phyloP scores from a whole-genome alignment of 768 basidiomycete genomes.

The Aureoboletus auriporus region DNA sequence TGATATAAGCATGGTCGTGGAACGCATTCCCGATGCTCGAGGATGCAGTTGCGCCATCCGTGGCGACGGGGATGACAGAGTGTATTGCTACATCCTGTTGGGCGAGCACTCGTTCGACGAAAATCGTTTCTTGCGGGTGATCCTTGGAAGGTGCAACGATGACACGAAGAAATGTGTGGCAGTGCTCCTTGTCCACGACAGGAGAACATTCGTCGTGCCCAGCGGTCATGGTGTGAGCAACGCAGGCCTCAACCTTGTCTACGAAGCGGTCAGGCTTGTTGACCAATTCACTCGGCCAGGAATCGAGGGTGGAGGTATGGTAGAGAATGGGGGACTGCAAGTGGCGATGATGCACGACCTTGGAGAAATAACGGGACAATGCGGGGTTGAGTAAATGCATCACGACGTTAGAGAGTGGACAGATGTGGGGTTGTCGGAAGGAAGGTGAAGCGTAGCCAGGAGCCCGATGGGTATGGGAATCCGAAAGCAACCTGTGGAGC shows the following conservation, averaged over 20 bases:
- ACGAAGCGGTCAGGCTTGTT: conserved; percentile 7
- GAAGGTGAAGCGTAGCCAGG: too few relatives aligned
- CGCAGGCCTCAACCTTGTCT: conserved; percentile 4
- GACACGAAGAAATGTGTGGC: conserved; percentile 7
- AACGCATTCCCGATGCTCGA: too few relatives aligned
- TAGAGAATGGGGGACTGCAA: background rate
- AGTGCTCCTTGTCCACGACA: conserved; percentile 3
- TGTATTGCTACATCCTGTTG: background rate
- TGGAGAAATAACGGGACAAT: conserved; percentile 7
- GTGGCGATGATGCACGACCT: conserved; percentile 4
- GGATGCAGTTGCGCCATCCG: background rate
- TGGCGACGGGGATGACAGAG: conserved; percentile 5
- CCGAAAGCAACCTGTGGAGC: too few relatives aligned
- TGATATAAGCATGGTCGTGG: conserved; percentile 13
- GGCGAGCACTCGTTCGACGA: conserved; percentile 8
- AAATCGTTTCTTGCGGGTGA: conserved; percentile 5
- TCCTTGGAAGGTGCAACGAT: conserved; percentile 2
- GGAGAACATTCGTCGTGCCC: background rate
- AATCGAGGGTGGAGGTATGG: conserved; percentile 7
- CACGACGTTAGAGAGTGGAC: too few relatives aligned
- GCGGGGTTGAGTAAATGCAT: conserved; percentile 2
- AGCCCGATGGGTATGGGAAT: too few relatives aligned
- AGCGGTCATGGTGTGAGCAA: conserved; percentile 3
- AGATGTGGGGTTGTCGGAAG: too few relatives aligned
- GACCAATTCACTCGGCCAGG: conserved; percentile 4